Conservation (phyloP, 2,329 filamentous ascomycete species). For the Aureobasidium zeae region DNA sequence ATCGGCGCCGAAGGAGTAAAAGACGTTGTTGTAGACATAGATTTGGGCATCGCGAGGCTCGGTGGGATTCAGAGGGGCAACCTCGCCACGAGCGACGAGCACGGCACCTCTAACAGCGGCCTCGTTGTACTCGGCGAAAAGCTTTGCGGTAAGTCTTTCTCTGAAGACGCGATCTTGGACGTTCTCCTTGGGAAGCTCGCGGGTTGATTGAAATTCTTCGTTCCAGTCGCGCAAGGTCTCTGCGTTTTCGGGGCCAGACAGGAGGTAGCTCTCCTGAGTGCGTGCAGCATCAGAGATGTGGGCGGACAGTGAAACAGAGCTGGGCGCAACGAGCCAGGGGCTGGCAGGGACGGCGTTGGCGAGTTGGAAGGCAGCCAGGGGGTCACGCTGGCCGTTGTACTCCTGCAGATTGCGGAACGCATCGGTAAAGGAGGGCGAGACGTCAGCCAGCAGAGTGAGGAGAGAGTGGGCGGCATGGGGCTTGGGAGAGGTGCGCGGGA, state of each 20-base stretch:
- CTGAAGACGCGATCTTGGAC: slow-evolving; percentile 95
- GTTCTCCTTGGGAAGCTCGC: slow-evolving; percentile 84
- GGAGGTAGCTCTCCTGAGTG: slow-evolving; percentile 84
- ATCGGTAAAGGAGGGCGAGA: slow-evolving; percentile 75
- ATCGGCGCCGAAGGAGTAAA: slow-evolving; percentile 97
- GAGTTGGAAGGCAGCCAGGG: slow-evolving; percentile 87
- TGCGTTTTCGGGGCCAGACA: slow-evolving; percentile 83
- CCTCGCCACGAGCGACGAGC: slow-evolving; percentile 83
- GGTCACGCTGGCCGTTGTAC: slow-evolving; percentile 74
- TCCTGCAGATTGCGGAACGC: slow-evolving; percentile 74
- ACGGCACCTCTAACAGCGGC: slow-evolving; percentile 87
- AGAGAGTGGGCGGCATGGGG: slow-evolving; percentile 74
- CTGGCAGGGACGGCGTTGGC: slow-evolving; percentile 88
- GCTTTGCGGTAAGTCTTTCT: slow-evolving; percentile 84
- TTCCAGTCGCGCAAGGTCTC: slow-evolving; percentile 98
- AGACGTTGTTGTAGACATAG: slow-evolving; percentile 99
- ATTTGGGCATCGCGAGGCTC: slow-evolving; percentile 91
- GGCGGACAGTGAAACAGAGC: slow-evolving; percentile 52
- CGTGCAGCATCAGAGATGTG: slow-evolving; percentile 80
- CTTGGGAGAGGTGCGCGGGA: slow-evolving; percentile 70
- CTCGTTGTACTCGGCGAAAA: slow-evolving; percentile 96
- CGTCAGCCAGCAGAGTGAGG: slow-evolving; percentile 62
- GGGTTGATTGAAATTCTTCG: slow-evolving; percentile 94
- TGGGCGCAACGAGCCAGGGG: slow-evolving; percentile 77
- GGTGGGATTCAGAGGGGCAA: slow-evolving; percentile 88